These are phyloP conservation scores for Insectozyma bohioensis DNA, from an alignment of 1,139 yeast species.

Conservation along the genomic window DNA sequence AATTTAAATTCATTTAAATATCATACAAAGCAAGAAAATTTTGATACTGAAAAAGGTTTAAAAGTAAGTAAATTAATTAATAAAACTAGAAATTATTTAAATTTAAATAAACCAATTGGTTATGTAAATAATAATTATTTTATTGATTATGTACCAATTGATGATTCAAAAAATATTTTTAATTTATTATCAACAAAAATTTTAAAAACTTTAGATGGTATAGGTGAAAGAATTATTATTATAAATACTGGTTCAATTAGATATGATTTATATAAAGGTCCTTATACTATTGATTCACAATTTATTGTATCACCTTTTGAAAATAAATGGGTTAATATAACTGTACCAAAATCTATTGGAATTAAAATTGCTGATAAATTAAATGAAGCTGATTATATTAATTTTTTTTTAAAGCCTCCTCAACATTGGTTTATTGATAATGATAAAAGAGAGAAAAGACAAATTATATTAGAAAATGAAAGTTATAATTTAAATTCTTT, in stretches of 20 bases:
- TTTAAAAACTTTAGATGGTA: conserved; percentile 50
- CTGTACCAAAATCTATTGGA: conserved; percentile 54
- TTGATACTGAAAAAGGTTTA: conserved; percentile 54
- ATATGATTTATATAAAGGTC: conserved; percentile 84
- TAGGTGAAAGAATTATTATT: conserved; percentile 55
- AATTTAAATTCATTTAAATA: conserved; percentile 64
- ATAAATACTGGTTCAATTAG: conserved; percentile 89
- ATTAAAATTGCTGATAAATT: conserved; percentile 44
- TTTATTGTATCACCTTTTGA: conserved; percentile 85
- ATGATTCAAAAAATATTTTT: conserved; percentile 60
- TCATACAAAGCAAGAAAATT: conserved; percentile 49
- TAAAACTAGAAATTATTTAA: conserved; percentile 46
- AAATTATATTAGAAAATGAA: conserved; percentile 14
- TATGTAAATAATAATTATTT: conserved; percentile 62
- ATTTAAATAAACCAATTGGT: conserved; percentile 61
- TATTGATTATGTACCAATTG: conserved; percentile 67
- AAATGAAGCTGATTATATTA: conserved; percentile 51
- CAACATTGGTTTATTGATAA: conserved; percentile 20
- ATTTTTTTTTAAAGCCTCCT: conserved; percentile 23
- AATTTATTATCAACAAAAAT: conserved; percentile 58
- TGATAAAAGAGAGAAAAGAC: neutral
- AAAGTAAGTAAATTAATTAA: conserved; percentile 46
- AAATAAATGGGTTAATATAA: conserved; percentile 69
- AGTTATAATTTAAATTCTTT: too few species aligned
- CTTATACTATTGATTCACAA: conserved; percentile 77